phyloP scores from a whole-genome alignment of 2,329 filamentous ascomycete genomes.

The Epichloe elymi region DNA sequence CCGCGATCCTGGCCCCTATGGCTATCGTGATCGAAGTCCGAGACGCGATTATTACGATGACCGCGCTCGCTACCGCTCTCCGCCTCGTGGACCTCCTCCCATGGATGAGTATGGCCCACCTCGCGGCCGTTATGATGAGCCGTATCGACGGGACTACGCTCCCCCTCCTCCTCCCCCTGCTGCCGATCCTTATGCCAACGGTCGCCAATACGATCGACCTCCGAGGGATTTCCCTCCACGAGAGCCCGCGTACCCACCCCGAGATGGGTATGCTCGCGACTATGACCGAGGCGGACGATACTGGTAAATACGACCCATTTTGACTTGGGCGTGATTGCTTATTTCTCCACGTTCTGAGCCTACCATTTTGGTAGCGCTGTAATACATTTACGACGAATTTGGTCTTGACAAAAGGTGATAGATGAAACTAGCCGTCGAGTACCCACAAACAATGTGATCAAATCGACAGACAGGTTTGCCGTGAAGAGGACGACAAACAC shows the following conservation, averaged over 20 bases:
- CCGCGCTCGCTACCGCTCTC: conserved; percentile 66
- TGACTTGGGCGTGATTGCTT: conserved; percentile 7
- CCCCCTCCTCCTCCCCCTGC: conserved; percentile 51
- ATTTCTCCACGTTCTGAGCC: not conserved
- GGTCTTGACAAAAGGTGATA: conserved; percentile 24
- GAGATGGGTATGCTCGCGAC: conserved; percentile 30
- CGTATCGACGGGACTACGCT: conserved; percentile 58
- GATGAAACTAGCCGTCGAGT: conserved; percentile 13
- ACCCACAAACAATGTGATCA: not conserved
- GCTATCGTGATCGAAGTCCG: conserved; percentile 80
- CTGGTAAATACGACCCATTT: conserved; percentile 27
- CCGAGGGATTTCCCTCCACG: conserved; percentile 37
- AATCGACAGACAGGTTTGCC: not conserved
- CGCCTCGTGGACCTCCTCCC: conserved; percentile 51
- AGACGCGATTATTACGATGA: conserved; percentile 83
- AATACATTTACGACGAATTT: conserved; percentile 10
- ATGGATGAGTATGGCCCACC: conserved; percentile 65
- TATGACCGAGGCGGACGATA: conserved; percentile 38
- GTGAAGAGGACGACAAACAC: not conserved
- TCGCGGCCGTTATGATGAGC: conserved; percentile 61
- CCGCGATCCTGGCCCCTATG: conserved; percentile 49
- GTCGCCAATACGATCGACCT: conserved; percentile 42
- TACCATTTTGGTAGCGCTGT: not conserved
- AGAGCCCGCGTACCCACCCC: conserved; percentile 24
- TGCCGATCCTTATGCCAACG: conserved; percentile 48